phyloP scores from a whole-genome alignment of 805 yeast genomes.

The Lachancea sp. region DNA sequence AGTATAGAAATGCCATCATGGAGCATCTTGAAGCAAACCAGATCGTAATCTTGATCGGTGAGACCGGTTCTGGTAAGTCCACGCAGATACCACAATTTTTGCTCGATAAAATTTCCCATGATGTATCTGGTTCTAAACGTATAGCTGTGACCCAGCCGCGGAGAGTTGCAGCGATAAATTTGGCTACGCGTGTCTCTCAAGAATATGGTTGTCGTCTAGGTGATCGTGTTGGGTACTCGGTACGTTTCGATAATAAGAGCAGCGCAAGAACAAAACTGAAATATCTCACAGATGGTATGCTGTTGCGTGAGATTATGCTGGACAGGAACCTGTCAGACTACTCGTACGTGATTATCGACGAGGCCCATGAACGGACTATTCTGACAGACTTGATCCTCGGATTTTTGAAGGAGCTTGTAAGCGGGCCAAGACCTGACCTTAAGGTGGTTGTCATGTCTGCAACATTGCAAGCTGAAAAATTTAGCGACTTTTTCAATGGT shows the following conservation, averaged over 20 bases:
- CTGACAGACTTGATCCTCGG: slow-evolving; percentile 87
- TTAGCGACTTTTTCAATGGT: slow-evolving; percentile 65
- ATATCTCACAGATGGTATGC: slow-evolving; percentile 96
- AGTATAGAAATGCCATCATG: slow-evolving; percentile 58
- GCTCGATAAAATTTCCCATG: slow-evolving; percentile 36
- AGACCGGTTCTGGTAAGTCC: slow-evolving; percentile 97
- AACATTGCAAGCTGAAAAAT: slow-evolving; percentile 80
- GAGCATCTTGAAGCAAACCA: slow-evolving; percentile 47
- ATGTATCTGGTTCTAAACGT: slow-evolving; percentile 36
- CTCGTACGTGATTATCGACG: slow-evolving; percentile 79
- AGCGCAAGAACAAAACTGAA: slow-evolving; percentile 60
- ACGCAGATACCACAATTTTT: slow-evolving; percentile 93
- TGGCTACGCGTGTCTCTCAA: slow-evolving; percentile 88
- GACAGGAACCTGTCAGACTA: slow-evolving; percentile 59
- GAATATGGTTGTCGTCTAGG: slow-evolving; percentile 79
- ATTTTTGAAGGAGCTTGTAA: slow-evolving; percentile 63
- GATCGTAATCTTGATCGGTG: slow-evolving; percentile 84
- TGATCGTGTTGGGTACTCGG: slow-evolving; percentile 83
- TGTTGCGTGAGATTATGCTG: slow-evolving; percentile 81
- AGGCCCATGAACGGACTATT: slow-evolving; percentile 95
- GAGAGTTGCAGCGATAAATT: slow-evolving; percentile 92
- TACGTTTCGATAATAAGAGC: slow-evolving; percentile 75
- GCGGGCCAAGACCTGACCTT: slow-evolving; percentile 45
- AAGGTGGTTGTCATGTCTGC: slow-evolving; percentile 91
- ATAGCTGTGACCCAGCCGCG: slow-evolving; percentile 96